These are phyloP conservation scores for Didymella pinodella DNA, from an alignment of 2,329 filamentous ascomycete species.

Conservation along the genomic window DNA sequence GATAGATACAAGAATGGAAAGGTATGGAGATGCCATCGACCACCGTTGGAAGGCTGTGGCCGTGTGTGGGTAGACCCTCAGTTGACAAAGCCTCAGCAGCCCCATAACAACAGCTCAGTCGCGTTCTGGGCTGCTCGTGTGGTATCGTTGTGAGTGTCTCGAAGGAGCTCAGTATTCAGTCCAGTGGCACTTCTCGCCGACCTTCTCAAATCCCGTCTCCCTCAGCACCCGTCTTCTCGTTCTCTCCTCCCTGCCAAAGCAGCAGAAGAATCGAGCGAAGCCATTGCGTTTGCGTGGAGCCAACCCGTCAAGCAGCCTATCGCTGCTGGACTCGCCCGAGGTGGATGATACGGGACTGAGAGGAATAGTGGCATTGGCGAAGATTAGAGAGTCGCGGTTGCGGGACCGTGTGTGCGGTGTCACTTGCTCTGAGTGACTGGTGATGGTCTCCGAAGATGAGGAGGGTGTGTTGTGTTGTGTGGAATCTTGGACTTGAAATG, in stretches of 20 bases:
- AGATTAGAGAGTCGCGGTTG: constrained; percentile 39
- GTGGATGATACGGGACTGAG: constrained; percentile 38
- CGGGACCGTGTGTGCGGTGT: constrained; percentile 6
- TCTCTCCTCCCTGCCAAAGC: constrained; percentile 45
- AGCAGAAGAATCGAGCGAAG: constrained; percentile 45
- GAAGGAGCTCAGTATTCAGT: constrained; percentile 33
- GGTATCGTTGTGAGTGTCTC: background rate
- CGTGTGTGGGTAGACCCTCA: background rate
- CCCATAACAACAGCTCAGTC: too few species aligned
- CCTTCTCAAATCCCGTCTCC: constrained; percentile 41
- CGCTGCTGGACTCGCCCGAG: constrained; percentile 20
- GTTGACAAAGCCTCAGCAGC: too few species aligned
- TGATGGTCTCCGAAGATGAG: constrained; percentile 13
- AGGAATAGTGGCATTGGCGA: constrained; percentile 47
- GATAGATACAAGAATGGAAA: background rate
- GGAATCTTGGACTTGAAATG: constrained; percentile 19
- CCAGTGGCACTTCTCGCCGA: constrained; percentile 45
- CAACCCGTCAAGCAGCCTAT: constrained; percentile 37
- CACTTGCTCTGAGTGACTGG: constrained; percentile 1
- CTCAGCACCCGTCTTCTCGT: constrained; percentile 32
- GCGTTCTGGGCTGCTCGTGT: background rate
- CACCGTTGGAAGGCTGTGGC: background rate
- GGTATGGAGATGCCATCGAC: background rate
- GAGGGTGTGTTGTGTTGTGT: constrained; percentile 13
- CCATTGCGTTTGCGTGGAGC: constrained; percentile 40